Conservation (phyloP, 225 moss, liverwort and hornwort genomes). For the Pseudisothecium myosuroides region DNA sequence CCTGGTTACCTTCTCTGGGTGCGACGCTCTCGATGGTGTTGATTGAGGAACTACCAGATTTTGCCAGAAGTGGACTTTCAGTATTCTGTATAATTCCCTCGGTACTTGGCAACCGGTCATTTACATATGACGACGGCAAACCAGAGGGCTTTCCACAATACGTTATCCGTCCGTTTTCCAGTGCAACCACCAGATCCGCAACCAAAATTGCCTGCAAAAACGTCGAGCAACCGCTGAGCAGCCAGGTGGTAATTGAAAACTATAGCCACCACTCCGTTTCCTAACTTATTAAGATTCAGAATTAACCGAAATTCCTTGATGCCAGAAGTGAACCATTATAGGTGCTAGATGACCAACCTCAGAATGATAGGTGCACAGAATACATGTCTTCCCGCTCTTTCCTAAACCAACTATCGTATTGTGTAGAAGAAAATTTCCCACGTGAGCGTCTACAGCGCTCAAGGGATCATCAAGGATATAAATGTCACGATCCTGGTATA, state of each 20-base stretch:
- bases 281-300: not conserved
- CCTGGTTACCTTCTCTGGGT: not conserved
- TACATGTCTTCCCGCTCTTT: constrained; percentile 68
- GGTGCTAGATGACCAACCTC: constrained; percentile 40
- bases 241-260: not conserved
- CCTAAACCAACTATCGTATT: constrained; percentile 53
- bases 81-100: not conserved
- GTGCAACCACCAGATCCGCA: constrained; percentile 66
- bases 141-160: constrained; percentile 48
- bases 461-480: constrained; percentile 91
- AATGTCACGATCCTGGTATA: constrained; percentile 87
- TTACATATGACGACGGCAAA: constrained; percentile 5
- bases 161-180: constrained; percentile 57
- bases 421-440: constrained; percentile 83
- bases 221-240: not conserved
- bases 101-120: not conserved
- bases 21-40: not conserved
- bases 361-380: constrained; percentile 77
- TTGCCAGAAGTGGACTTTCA: not conserved
- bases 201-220: constrained; percentile 51
- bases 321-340: not conserved
- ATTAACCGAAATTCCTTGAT: not conserved
- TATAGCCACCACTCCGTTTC: not conserved
- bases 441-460: constrained; percentile 94
- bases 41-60: not conserved